Evolutionary conservation across 495 filamentous ascomycete genomes (phyloP).

Genomic region (Penicillium manginii): DNA sequence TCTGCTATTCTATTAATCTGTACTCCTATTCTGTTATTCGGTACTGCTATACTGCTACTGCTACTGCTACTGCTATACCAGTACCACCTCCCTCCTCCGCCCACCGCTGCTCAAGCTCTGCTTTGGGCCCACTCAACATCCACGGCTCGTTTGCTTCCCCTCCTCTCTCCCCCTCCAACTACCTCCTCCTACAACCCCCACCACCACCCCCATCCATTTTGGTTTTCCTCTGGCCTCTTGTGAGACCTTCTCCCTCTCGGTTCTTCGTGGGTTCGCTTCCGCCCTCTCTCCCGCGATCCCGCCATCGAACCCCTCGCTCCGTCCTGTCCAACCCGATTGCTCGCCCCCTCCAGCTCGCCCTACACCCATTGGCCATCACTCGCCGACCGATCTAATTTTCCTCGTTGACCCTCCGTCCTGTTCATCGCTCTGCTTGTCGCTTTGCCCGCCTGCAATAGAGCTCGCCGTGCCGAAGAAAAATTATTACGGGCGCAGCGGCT

Average conservation of each 20-base stretch:
- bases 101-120: slow-evolving; percentile 25
- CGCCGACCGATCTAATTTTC: slow-evolving; percentile 24
- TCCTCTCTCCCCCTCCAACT: slow-evolving; percentile 21
- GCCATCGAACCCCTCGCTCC: slow-evolving; percentile 18
- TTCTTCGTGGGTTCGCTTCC: slow-evolving; percentile 14
- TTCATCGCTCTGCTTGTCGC: slow-evolving; percentile 7
- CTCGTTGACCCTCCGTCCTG: slow-evolving; percentile 6
- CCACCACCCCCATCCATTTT: slow-evolving; percentile 17
- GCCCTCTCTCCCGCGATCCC: slow-evolving; percentile 9
- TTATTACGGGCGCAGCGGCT: slow-evolving; percentile 13
- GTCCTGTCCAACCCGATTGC: slow-evolving; percentile 21
- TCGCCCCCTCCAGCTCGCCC: slow-evolving; percentile 7
- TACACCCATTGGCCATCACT: background rate
- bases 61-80: too few species aligned
- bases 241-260: slow-evolving; percentile 8
- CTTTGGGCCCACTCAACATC: slow-evolving; percentile 31
- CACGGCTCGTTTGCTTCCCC: slow-evolving; percentile 27
- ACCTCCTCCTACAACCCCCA: slow-evolving; percentile 30
- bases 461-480: slow-evolving; percentile 10
- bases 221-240: background rate
- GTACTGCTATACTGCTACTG: too few species aligned
- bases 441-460: slow-evolving; percentile 23
- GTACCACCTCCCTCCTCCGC: too few species aligned
- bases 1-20: too few species aligned
- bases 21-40: too few species aligned